These are phyloP conservation scores for Brassica rapa DNA, from an alignment of 345 rosid genomes.

Conservation along the genomic window DNA sequence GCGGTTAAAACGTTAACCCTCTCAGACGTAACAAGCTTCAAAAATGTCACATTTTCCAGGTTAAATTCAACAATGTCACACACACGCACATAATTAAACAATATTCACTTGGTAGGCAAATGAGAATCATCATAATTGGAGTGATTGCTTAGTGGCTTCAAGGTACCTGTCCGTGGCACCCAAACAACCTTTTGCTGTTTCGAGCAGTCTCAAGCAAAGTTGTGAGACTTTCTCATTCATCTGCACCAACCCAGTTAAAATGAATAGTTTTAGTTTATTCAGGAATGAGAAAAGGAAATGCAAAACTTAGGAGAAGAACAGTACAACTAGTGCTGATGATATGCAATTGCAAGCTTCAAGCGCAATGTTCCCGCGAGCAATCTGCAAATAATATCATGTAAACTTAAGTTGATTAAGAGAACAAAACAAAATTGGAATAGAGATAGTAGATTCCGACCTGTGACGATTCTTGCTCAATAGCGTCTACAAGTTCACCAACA, in stretches of 20 bases:
- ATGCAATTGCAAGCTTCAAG: slow-evolving; percentile 93
- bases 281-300: neutral
- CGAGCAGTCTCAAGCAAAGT: slow-evolving; percentile 63
- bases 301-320: neutral
- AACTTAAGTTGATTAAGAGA: neutral
- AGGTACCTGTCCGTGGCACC: slow-evolving; percentile 51
- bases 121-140: slow-evolving; percentile 5
- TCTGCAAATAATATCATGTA: slow-evolving; percentile 41
- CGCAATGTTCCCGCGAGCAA: slow-evolving; percentile 70
- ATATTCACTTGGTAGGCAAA: neutral
- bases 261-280: neutral
- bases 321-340: slow-evolving; percentile 65
- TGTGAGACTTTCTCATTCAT: slow-evolving; percentile 43
- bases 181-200: slow-evolving; percentile 58
- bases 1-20: neutral
- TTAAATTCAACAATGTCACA: neutral
- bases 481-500: slow-evolving; percentile 51
- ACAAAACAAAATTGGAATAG: slow-evolving; percentile 23
- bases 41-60: neutral
- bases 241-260: slow-evolving; percentile 44
- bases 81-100: neutral
- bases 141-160: slow-evolving; percentile 46
- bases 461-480: slow-evolving; percentile 67
- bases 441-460: slow-evolving; percentile 41
- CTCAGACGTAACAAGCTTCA: neutral